A percentile compares a stretch with the other conserved stretches of the same genome.
phyloP scores from a whole-genome alignment of 768 basidiomycete genomes.

The Suillus weaverae region DNA sequence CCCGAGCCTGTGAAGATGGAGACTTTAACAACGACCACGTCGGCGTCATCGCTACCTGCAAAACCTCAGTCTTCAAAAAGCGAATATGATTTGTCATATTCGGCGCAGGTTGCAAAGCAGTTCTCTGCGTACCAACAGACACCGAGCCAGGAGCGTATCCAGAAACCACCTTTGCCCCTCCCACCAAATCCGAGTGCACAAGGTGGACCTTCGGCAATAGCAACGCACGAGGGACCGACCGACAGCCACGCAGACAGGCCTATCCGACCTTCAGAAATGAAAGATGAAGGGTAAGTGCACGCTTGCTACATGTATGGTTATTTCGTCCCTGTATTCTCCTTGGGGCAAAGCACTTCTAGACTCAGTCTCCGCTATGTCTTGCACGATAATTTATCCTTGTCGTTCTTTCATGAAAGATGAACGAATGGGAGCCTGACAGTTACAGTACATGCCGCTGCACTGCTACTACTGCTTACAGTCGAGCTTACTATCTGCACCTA shows the following conservation, averaged over 20 bases:
- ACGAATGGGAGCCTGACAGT: slow-evolving; percentile 20
- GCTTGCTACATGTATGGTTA: slow-evolving; percentile 16
- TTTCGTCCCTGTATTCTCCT: slow-evolving; percentile 14
- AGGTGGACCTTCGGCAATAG: slow-evolving; percentile 30
- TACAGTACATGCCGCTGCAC: slow-evolving; percentile 16
- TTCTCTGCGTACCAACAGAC: slow-evolving; percentile 66
- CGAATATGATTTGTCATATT: slow-evolving; percentile 47
- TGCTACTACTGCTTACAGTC: slow-evolving; percentile 22
- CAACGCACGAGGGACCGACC: slow-evolving; percentile 36
- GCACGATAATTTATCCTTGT: slow-evolving; percentile 10
- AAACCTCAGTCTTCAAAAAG: slow-evolving; percentile 26
- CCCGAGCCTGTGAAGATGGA: slow-evolving; percentile 25
- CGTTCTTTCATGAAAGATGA: slow-evolving; percentile 18
- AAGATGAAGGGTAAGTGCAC: slow-evolving; percentile 76
- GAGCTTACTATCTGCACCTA: slow-evolving; percentile 30
- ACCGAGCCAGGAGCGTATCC: slow-evolving; percentile 63
- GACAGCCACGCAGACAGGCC: slow-evolving; percentile 46
- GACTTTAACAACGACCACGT: slow-evolving; percentile 15
- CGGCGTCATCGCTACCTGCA: slow-evolving; percentile 22
- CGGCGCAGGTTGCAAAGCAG: slow-evolving; percentile 64
- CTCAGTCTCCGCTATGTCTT: slow-evolving; percentile 18
- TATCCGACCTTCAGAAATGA: slow-evolving; percentile 72
- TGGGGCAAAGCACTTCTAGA: slow-evolving; percentile 10
- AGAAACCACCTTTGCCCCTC: slow-evolving; percentile 32
- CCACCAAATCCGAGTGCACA: slow-evolving; percentile 23